A percentile compares a stretch with the other conserved stretches of the same genome.
Evolutionary conservation across 106 monocot species (phyloP).

Genomic region (Hemerocallis citrina): DNA sequence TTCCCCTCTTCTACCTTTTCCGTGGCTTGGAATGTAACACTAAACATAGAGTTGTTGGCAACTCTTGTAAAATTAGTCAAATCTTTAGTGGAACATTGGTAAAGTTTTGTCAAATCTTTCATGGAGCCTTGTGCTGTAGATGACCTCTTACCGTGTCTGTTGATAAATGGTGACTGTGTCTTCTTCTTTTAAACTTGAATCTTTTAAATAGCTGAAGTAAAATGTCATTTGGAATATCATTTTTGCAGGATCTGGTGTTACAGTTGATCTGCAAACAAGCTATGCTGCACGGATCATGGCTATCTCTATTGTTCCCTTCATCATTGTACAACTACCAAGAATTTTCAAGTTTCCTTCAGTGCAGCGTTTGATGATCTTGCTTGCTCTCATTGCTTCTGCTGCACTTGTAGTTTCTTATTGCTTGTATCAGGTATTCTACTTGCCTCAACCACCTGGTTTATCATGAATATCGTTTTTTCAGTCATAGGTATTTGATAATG

Average conservation of each 20-base stretch:
- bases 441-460: slow-evolving; percentile 1
- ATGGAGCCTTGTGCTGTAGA: too few species aligned
- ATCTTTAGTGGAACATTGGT: too few species aligned
- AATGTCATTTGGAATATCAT: neutral
- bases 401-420: slow-evolving; percentile 70
- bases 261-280: slow-evolving; percentile 78
- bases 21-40: too few species aligned
- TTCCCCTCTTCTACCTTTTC: too few species aligned
- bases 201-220: neutral
- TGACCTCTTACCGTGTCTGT: too few species aligned
- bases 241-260: slow-evolving; percentile 61
- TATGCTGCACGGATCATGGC: slow-evolving; percentile 93
- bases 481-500: too few species aligned
- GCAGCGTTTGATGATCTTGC: slow-evolving; percentile 40
- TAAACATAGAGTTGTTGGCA: too few species aligned
- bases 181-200: neutral
- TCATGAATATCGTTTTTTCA: neutral
- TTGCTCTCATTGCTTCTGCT: slow-evolving; percentile 47
- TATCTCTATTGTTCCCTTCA: slow-evolving; percentile 75
- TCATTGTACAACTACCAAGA: slow-evolving; percentile 66
- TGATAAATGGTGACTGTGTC: too few species aligned
- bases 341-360: slow-evolving; percentile 54
- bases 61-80: too few species aligned
- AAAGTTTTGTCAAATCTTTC: too few species aligned
- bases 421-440: slow-evolving; percentile 75